Evolutionary conservation across 2,329 filamentous ascomycete species (phyloP).

Genomic region (Aspergillus costaricaensis): DNA sequence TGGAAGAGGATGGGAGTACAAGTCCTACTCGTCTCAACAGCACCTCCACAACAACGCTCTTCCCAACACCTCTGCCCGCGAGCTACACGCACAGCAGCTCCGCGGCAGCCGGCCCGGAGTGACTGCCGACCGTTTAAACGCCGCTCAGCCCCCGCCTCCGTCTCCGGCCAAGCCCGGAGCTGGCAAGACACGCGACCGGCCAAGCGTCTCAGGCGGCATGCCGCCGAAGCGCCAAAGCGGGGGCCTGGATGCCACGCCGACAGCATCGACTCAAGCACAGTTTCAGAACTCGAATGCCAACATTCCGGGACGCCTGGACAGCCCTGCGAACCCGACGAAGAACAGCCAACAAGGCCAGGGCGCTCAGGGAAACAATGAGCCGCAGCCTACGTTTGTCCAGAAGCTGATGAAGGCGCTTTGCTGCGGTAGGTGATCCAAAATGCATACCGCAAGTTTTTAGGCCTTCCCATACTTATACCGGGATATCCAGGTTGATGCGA

Average conservation of each 20-base stretch:
- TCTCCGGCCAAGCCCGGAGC: slow-evolving; percentile 77
- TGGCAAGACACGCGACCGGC: slow-evolving; percentile 70
- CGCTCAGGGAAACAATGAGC: slow-evolving; percentile 62
- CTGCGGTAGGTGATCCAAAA: slow-evolving; percentile 64
- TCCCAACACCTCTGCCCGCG: slow-evolving; percentile 80
- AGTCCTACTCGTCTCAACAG: slow-evolving; percentile 68
- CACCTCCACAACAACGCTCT: slow-evolving; percentile 75
- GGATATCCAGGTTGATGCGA: slow-evolving; percentile 39
- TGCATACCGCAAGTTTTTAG: slow-evolving; percentile 12
- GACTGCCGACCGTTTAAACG: slow-evolving; percentile 88
- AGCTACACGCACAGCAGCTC: slow-evolving; percentile 70
- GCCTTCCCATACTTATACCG: slow-evolving; percentile 22
- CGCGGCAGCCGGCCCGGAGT: slow-evolving; percentile 64
- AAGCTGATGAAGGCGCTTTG: slow-evolving; percentile 92
- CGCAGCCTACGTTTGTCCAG: slow-evolving; percentile 79
- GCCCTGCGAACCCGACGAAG: slow-evolving; percentile 59
- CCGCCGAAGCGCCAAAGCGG: slow-evolving; percentile 73
- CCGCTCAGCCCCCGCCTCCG: slow-evolving; percentile 84
- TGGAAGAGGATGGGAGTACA: slow-evolving; percentile 88
- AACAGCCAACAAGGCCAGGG: slow-evolving; percentile 58
- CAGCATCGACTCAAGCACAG: slow-evolving; percentile 90
- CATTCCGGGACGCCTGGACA: slow-evolving; percentile 65
- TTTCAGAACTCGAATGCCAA: slow-evolving; percentile 96
- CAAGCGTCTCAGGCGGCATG: slow-evolving; percentile 74
- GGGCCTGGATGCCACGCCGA: slow-evolving; percentile 71